These are phyloP conservation scores for Uronychia setigera DNA, from an alignment of 73 alveolate genomes.

Conservation along the genomic window DNA sequence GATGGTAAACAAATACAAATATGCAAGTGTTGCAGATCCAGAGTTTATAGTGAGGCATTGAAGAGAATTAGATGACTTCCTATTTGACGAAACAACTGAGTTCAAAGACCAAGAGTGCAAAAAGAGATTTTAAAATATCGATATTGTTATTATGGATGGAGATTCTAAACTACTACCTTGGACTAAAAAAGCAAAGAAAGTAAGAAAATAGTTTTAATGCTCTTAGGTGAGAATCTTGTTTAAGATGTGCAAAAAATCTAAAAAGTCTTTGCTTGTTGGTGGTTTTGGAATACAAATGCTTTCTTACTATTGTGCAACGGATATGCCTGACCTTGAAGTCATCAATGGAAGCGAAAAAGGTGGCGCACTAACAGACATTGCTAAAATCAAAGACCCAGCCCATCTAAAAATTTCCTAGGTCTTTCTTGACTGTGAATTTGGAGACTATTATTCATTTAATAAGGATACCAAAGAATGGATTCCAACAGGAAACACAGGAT, in stretches of 20 bases:
- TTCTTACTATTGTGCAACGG: conserved; percentile 81
- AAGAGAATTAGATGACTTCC: conserved; percentile 49
- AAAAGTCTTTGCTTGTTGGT: conserved; percentile 73
- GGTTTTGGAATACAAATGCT: conserved; percentile 84
- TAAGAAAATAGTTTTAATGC: not conserved
- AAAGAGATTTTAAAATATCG: conserved; percentile 79
- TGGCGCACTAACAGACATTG: conserved; percentile 67
- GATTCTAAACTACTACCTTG: conserved; percentile 87
- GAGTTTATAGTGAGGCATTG: conserved; percentile 23
- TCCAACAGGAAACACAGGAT: conserved; percentile 89
- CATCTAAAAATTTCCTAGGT: conserved; percentile 61
- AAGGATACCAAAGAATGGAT: conserved; percentile 83
- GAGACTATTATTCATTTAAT: conserved; percentile 85
- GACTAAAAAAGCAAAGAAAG: conserved; percentile 70
- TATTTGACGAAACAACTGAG: conserved; percentile 63
- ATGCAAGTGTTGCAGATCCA: conserved; percentile 7
- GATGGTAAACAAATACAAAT: conserved; percentile 7
- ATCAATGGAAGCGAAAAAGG: conserved; percentile 89
- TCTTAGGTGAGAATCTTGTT: not conserved
- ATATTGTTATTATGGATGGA: conserved; percentile 89
- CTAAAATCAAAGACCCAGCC: conserved; percentile 41
- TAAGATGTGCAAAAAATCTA: conserved; percentile 43
- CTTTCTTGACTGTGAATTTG: conserved; percentile 90
- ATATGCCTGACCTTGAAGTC: conserved; percentile 60
- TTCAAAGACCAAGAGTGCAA: conserved; percentile 54